Conservation (phyloP, 176 grass and related monocot genomes). For the Olyra latifolia region DNA sequence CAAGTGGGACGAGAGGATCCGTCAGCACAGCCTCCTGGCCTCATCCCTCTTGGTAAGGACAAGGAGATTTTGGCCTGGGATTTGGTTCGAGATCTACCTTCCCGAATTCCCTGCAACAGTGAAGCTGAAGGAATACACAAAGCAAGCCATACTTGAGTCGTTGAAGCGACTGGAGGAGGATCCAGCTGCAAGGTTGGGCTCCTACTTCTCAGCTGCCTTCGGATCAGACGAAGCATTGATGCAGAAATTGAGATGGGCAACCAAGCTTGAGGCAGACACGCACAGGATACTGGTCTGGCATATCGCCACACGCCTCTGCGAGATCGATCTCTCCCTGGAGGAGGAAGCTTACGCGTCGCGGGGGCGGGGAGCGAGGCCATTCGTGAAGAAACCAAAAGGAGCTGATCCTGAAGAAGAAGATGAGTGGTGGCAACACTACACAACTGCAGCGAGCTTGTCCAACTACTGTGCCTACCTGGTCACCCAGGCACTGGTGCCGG, state of each 20-base stretch:
- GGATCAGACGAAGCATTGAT: neutral
- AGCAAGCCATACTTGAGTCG: neutral
- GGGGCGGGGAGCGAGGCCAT: accelerated
- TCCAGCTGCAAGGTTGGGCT: neutral
- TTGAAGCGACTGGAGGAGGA: neutral
- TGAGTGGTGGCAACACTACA: neutral
- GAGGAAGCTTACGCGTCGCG: too few species aligned
- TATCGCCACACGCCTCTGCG: neutral
- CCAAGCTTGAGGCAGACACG: neutral
- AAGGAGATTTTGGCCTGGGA: too few species aligned
- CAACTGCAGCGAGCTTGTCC: neutral
- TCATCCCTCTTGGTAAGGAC: too few species aligned
- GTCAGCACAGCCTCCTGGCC: neutral
- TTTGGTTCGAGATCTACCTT: too few species aligned
- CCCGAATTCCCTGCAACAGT: too few species aligned
- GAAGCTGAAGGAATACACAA: neutral
- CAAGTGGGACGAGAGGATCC: neutral
- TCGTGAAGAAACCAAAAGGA: neutral
- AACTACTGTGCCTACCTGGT: slow-evolving; percentile 25
- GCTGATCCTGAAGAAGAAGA: too few species aligned
- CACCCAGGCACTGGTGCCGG: neutral
- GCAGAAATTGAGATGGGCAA: neutral
- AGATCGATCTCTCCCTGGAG: neutral
- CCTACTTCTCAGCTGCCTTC: neutral
- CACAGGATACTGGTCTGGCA: slow-evolving; percentile 36